Base-by-base conservation (phyloP, 345 rosid species). In the Ailanthus altissimus region DNA sequence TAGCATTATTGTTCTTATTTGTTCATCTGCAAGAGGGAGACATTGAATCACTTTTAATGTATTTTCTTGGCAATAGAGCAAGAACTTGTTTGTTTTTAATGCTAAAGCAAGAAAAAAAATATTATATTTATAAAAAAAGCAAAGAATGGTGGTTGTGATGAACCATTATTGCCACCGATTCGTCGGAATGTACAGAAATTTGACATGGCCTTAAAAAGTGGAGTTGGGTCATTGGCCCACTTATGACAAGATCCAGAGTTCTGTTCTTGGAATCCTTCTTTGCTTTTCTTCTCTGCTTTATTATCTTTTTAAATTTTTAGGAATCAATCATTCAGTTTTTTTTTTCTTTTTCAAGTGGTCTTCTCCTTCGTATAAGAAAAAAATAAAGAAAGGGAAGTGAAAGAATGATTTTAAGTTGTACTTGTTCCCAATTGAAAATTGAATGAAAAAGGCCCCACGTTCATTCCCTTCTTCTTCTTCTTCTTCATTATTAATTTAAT, bases 161-260 rank as follows among this genome's bases (percentile, higher is more conserved):
- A 61, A 32, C 40, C 43, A 61, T 15, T 15, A 61, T 28, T 15
- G 72, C n/a, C 13, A 68, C 12, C 21, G 18, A 25, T 25, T 11
- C 42, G 0, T 47, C 4, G 23, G 42, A 68, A 26, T 68, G 12
- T 25, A 67, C 67, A 14, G 67, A 62, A 36, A 32, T 36, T 62
- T 38, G 8, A 8, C 45, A 62, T 60, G 0, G 69, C 51, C 26
- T 65, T 20, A n/a, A 43, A n/a, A 42, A 32, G 43, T 6, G 20
- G 67, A 36, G 67, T 36, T 11, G 65, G 23, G 49, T 54, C 12
- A 16, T n/a, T 59, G 67, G 67, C 57, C 76, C 68, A 73, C 76
- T 26, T 15, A 70, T 72, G 12, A 10, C 45, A 66, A 58, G 16
- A 73, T 67, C 62, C 46, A 15, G 43, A 32, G 21, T 42, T 25